Evolutionary conservation across 2,329 filamentous ascomycete genomes (phyloP).

Genomic region (Penicillium glabrum): DNA sequence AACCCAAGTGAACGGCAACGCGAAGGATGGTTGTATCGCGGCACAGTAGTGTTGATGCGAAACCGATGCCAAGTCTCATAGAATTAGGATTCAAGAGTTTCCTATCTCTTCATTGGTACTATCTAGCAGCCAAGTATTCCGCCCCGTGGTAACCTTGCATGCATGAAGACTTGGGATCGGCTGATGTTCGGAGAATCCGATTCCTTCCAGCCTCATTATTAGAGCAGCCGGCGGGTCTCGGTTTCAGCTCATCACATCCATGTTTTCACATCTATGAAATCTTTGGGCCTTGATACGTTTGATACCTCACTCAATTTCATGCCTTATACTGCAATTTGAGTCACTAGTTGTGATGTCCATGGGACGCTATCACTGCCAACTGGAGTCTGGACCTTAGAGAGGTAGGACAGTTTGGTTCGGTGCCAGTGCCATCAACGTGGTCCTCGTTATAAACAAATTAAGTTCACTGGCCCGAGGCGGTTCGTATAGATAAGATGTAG

Average conservation of each 20-base stretch:
- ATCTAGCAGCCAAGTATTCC: neutral
- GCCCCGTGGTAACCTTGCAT: neutral
- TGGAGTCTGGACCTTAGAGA: too few species aligned
- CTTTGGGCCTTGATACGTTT: too few species aligned
- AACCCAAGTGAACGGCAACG: too few species aligned
- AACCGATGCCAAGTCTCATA: neutral
- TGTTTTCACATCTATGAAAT: neutral
- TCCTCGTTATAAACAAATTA: neutral
- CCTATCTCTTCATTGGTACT: neutral
- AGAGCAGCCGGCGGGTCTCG: neutral
- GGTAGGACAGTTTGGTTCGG: neutral
- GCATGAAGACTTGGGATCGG: too few species aligned
- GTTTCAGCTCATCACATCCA: neutral
- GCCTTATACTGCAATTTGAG: too few species aligned
- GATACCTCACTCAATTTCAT: too few species aligned
- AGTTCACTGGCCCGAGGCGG: neutral
- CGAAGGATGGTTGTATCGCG: neutral
- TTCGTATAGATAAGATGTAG: neutral
- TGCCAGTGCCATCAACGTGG: neutral
- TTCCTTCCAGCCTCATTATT: neutral
- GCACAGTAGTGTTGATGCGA: neutral
- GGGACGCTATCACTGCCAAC: neutral
- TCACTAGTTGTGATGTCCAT: neutral
- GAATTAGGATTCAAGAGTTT: neutral
- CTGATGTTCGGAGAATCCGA: neutral